Evolutionary conservation across 495 filamentous ascomycete species (phyloP), one percentile per base, ranked within the genome.

Genomic region (Amphirosellinia nigrospora): DNA sequence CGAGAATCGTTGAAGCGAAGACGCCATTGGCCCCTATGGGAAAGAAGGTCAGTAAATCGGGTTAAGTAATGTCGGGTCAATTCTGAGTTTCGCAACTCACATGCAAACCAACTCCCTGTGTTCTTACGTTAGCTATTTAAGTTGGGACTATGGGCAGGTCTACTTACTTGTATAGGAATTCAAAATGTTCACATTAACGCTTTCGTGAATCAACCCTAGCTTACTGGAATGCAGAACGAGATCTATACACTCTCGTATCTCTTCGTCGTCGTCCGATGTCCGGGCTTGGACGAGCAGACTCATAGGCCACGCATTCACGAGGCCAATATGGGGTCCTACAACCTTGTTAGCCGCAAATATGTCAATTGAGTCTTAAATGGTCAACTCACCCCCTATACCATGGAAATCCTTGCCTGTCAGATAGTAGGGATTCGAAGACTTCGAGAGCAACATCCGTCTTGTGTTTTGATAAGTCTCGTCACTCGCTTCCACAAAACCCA

Each of bases 251-350:
- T 86, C 82, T 66, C 77, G 82, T 64, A 99, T 98, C 81, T 98
- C 96, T 8, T 88, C 83, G 65, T 96, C 94, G 63, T 96, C 86
- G 56, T 95, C 86, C n/a, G 89, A 92, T 3, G 96, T 99, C 86
- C 94, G 91, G 28, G 93, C 93, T 81, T 97, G 93, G 5, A 97
- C 86, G 15, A 99, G 86, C 66, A 97, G 83, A 72, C 92, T 95
- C 92, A 99, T 97, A 2, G 96, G 96, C 96, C 96, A 99, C n/a
- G 94, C 95, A 68, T 97, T 90, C 73, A 88, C 81, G 55, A 96
- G 86, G 6, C 96, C 96, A 74, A 97, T 86, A 75, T 93, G 87
- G 32, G 88, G 87, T 0, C 86, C 81, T 84, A 68, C 16, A 3
- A 4, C 11, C 7, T 10, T 36, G 34, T 56, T 48, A 66, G 74